Conservation (phyloP, 495 filamentous ascomycete genomes). For the Aspergillus avenaceus region DNA sequence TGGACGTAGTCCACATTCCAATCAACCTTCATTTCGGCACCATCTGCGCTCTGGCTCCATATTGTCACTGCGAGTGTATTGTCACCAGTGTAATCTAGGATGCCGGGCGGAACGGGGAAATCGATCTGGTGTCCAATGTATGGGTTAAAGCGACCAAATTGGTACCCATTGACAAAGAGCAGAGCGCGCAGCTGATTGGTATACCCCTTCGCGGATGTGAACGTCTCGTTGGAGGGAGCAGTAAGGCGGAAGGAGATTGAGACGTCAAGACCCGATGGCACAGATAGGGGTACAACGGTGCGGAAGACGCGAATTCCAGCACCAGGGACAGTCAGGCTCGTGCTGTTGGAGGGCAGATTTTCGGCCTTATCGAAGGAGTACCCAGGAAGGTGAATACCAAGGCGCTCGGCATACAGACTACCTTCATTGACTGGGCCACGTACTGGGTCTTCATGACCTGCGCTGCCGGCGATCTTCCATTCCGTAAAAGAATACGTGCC, state of each 20-base stretch:
- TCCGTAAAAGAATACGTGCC: constrained; percentile 35
- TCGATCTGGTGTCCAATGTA: constrained; percentile 49
- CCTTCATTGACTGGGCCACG: constrained; percentile 76
- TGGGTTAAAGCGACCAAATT: constrained; percentile 47
- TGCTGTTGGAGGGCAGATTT: constrained; percentile 23
- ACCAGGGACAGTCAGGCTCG: constrained; percentile 35
- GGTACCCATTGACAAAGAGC: constrained; percentile 48
- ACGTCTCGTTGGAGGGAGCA: constrained; percentile 16
- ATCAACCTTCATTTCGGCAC: constrained; percentile 30
- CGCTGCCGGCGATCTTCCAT: constrained; percentile 74
- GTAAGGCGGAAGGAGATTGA: constrained; percentile 45
- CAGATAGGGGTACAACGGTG: constrained; percentile 47
- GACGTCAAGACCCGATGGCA: constrained; percentile 36
- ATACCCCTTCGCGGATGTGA: constrained; percentile 13
- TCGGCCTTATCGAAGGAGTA: constrained; percentile 19
- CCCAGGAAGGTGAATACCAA: constrained; percentile 62
- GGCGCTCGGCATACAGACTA: constrained; percentile 61
- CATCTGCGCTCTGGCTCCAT: constrained; percentile 45
- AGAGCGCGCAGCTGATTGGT: constrained; percentile 22
- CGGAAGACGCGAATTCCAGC: constrained; percentile 57
- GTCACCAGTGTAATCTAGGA: constrained; percentile 41
- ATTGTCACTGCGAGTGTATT: constrained; percentile 45
- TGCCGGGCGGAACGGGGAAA: constrained; percentile 46
- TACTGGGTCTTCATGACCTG: constrained; percentile 60
- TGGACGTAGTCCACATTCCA: constrained; percentile 37